Conservation (phyloP, 805 yeast species). For the Candida corydali region DNA sequence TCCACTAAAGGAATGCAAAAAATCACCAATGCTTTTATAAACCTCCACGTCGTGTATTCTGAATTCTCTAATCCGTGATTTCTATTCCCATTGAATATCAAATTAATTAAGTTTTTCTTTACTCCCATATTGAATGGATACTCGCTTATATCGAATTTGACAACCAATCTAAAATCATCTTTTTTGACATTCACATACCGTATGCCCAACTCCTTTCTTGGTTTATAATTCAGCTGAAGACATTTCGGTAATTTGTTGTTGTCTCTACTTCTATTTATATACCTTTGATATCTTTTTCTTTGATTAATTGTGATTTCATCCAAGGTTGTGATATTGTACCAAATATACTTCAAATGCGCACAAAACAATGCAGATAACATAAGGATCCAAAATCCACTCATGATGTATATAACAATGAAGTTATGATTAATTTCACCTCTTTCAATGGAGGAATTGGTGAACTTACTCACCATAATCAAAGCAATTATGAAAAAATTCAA, state of each 20-base stretch:
- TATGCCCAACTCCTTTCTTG: slow-evolving; percentile 23
- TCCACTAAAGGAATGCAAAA: slow-evolving; percentile 22
- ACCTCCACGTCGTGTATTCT: slow-evolving; percentile 10
- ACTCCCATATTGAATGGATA: slow-evolving; percentile 36
- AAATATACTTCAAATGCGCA: slow-evolving; percentile 44
- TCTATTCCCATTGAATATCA: slow-evolving; percentile 22
- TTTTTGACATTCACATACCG: slow-evolving; percentile 43
- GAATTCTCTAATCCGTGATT: slow-evolving; percentile 13
- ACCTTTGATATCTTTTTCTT: slow-evolving; percentile 26
- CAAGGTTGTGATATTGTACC: slow-evolving; percentile 50
- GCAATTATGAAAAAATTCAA: slow-evolving; percentile 29
- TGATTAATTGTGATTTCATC: slow-evolving; percentile 46
- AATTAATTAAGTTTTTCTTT: slow-evolving; percentile 31
- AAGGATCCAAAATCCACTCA: slow-evolving; percentile 42
- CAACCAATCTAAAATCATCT: slow-evolving; percentile 31
- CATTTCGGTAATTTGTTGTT: slow-evolving; percentile 4
- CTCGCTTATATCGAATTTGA: slow-evolving; percentile 26
- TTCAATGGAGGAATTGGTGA: slow-evolving; percentile 16
- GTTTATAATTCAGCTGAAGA: slow-evolving; percentile 1
- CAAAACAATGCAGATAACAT: slow-evolving; percentile 41
- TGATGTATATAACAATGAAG: slow-evolving; percentile 43
- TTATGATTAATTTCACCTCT: slow-evolving; percentile 38
- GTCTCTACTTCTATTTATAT: slow-evolving; percentile 12
- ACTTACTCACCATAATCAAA: slow-evolving; percentile 20
- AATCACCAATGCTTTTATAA: slow-evolving; percentile 14